Evolutionary conservation across 2,329 filamentous ascomycete species (phyloP).

Genomic region (Ambrosiella xylebori): DNA sequence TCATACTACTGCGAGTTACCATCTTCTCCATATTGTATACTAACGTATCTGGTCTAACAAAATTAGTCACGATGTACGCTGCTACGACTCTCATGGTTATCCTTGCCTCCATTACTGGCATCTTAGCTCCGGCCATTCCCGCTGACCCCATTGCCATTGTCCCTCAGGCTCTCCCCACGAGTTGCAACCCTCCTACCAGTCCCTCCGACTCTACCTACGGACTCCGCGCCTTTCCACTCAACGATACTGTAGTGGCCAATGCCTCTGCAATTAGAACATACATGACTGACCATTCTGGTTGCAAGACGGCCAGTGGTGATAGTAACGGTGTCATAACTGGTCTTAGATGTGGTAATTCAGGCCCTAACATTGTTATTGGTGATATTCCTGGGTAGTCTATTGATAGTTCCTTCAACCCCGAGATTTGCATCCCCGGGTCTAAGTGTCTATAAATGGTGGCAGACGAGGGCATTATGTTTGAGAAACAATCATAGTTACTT

Average conservation of each 20-base stretch:
- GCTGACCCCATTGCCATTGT: no score
- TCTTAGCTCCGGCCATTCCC: not conserved
- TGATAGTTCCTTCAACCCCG: not conserved
- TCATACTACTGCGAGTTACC: no score
- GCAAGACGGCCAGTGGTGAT: not conserved
- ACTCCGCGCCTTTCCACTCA: not conserved
- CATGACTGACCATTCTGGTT: not conserved
- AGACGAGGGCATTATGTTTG: no score
- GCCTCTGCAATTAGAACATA: not conserved
- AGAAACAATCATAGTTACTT: no score
- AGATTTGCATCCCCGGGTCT: not conserved
- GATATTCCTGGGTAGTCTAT: not conserved
- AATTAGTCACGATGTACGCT: not conserved
- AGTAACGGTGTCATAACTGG: not conserved
- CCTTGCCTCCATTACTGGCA: not conserved
- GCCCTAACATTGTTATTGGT: not conserved
- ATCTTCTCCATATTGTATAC: not conserved
- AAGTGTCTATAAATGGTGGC: not conserved
- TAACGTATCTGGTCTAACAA: not conserved
- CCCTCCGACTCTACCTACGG: not conserved
- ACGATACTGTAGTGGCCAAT: not conserved
- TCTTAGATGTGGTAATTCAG: not conserved
- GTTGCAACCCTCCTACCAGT: not conserved
- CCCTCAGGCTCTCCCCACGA: not conserved
- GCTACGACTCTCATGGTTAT: not conserved